Base-by-base conservation (phyloP, 108 stramenopile species). In the Cylindrotheca closterium region DNA sequence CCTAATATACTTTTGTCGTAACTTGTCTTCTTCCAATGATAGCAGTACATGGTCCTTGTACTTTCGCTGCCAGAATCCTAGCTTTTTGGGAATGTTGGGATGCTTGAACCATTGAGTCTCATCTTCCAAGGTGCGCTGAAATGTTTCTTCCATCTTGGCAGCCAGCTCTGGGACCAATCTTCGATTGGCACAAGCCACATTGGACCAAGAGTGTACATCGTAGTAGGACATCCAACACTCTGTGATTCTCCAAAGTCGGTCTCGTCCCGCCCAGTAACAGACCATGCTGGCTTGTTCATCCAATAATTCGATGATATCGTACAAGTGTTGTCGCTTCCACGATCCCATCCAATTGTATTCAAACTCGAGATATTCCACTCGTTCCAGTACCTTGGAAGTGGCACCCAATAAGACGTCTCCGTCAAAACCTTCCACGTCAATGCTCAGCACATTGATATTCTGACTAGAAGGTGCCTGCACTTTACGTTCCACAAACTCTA, bases 131-230 rank as follows among this genome's bases (percentile, higher is more conserved):
- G 37, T 42, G 37, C n/a, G 8, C 55, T 4, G 28, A 61, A 88
- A 88, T 28, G 67, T 33, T 4, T 37, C 29, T 62, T 89, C 87
- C 87, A 89, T 89, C 4, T 51, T 55, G 26, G 51, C 53, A 8
- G 74, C 76, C 0, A 89, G 53, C 2, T 48, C 17, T 17, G 62
- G 47, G n/a, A 51, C 82, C 5, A 63, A 22, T 2, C 61, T 62
- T 24, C 74, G 34, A 56, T 85, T 78, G 0, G 80, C 88, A 67
- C 88, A 89, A 2, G 85, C 88, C 3, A 89, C 73, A 70, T 89
- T 89, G 10, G 80, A 77, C 88, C 88, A 89, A 10, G 30, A 48
- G 1, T 77, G 79, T 28, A 71, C 77, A 55, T 71, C 75, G 55
- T 80, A 64, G 2, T 80, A 55, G 18, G 45, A 26, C 58, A 69